These are phyloP conservation scores for Xerocomellus intermedius DNA, from an alignment of 768 basidiomycete species.

Conservation along the genomic window DNA sequence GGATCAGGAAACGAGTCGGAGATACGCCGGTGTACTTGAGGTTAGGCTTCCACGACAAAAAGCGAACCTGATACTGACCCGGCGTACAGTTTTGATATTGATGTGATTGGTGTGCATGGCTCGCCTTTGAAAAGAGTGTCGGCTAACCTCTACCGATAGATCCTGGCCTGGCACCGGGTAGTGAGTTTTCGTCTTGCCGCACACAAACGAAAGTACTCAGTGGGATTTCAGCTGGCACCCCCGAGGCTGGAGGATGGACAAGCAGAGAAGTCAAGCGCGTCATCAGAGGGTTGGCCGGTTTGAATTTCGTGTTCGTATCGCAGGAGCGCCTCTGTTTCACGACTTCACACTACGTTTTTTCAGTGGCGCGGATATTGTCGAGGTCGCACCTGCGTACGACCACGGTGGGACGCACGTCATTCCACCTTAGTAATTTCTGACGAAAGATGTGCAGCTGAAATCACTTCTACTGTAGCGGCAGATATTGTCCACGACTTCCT, in stretches of 20 bases:
- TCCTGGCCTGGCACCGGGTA: conserved; percentile 76
- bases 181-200: conserved; percentile 39
- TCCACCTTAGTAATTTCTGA: conserved; percentile 5
- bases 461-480: conserved; percentile 44
- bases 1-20: conserved; percentile 72
- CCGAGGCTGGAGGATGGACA: conserved; percentile 85
- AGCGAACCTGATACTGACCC: neutral
- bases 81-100: conserved; percentile 65
- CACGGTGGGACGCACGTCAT: conserved; percentile 16
- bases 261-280: conserved; percentile 79
- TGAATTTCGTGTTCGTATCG: conserved; percentile 67
- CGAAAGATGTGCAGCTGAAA: conserved; percentile 28
- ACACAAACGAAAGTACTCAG: neutral
- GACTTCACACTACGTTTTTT: neutral
- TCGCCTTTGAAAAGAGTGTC: neutral
- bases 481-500: conserved; percentile 47
- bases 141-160: conserved; percentile 39
- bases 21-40: conserved; percentile 74
- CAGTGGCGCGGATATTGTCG: conserved; percentile 26
- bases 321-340: neutral
- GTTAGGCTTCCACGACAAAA: conserved; percentile 23
- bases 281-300: conserved; percentile 71
- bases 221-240: conserved; percentile 63
- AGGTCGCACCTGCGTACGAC: conserved; percentile 29
- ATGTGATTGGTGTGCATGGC: conserved; percentile 60